These are phyloP conservation scores for Collybiopsis luxurians DNA, from an alignment of 768 basidiomycete genomes.

Conservation along the genomic window DNA sequence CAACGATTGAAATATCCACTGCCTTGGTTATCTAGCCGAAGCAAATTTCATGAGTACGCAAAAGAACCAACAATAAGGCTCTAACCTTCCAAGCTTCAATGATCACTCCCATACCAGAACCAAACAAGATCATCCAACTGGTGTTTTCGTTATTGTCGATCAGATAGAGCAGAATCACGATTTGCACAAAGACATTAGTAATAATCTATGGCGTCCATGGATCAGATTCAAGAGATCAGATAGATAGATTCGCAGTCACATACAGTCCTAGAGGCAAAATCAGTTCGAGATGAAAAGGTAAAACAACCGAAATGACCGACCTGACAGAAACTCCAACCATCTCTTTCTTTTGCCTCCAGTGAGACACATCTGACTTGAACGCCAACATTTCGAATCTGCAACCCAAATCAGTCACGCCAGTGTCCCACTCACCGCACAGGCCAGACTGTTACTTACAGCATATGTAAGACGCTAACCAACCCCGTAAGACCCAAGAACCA, in stretches of 20 bases:
- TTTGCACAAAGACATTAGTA: slow-evolving; percentile 92
- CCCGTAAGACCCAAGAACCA: slow-evolving; percentile 85
- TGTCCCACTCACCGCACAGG: neutral
- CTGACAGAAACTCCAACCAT: slow-evolving; percentile 94
- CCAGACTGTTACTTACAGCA: slow-evolving; percentile 54
- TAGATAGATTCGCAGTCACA: slow-evolving; percentile 18
- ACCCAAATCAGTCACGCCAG: slow-evolving; percentile 5
- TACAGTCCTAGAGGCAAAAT: slow-evolving; percentile 49
- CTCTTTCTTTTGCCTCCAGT: slow-evolving; percentile 94
- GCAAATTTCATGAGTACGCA: slow-evolving; percentile 9
- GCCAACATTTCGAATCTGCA: slow-evolving; percentile 91
- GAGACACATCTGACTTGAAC: slow-evolving; percentile 92
- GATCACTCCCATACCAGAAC: slow-evolving; percentile 76
- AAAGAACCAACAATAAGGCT: slow-evolving; percentile 13
- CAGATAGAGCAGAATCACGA: slow-evolving; percentile 87
- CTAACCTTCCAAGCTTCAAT: slow-evolving; percentile 95
- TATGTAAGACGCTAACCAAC: slow-evolving; percentile 83
- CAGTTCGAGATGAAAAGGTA: neutral
- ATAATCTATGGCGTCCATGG: slow-evolving; percentile 66
- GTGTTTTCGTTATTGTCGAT: slow-evolving; percentile 95
- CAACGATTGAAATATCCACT: slow-evolving; percentile 75
- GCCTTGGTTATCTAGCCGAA: slow-evolving; percentile 87
- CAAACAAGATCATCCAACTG: slow-evolving; percentile 95
- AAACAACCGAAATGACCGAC: slow-evolving; percentile 30
- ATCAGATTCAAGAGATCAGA: too few relatives aligned